Conservation (phyloP, 208 protist species). For the Leishmania guyanensis region DNA sequence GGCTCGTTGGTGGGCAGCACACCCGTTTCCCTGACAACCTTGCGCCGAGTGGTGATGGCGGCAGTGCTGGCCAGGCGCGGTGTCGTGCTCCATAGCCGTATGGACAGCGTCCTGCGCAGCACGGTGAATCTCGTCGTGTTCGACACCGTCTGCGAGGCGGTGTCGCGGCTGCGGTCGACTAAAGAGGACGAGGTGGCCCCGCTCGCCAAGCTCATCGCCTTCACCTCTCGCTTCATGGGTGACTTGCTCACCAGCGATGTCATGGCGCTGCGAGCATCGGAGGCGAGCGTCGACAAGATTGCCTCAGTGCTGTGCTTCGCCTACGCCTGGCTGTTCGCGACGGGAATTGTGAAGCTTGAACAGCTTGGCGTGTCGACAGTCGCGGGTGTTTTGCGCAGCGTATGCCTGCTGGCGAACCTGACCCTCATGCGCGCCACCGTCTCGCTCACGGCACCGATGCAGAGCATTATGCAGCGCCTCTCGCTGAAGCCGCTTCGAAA, state of each 20-base stretch:
- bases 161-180: slow-evolving; percentile 66
- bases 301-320: slow-evolving; percentile 70
- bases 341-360: slow-evolving; percentile 75
- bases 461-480: slow-evolving; percentile 44
- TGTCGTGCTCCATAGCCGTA: slow-evolving; percentile 23
- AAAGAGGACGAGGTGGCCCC: slow-evolving; percentile 51
- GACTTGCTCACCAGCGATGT: slow-evolving; percentile 68
- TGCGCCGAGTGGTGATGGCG: slow-evolving; percentile 65
- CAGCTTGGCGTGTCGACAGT: slow-evolving; percentile 76
- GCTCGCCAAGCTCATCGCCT: slow-evolving; percentile 74
- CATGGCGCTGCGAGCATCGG: slow-evolving; percentile 70
- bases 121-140: slow-evolving; percentile 90
- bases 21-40: slow-evolving; percentile 19
- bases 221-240: slow-evolving; percentile 68
- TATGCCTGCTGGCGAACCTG: slow-evolving; percentile 70
- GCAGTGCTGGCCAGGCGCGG: slow-evolving; percentile 8
- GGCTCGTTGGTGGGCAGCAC: slow-evolving; percentile 19
- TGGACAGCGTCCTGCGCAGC: slow-evolving; percentile 78
- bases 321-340: slow-evolving; percentile 79
- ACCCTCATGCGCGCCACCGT: slow-evolving; percentile 67
- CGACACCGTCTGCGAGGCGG: slow-evolving; percentile 77
- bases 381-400: slow-evolving; percentile 59
- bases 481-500: slow-evolving; percentile 68
- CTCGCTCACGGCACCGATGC: slow-evolving; percentile 50
- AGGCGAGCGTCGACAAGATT: slow-evolving; percentile 67